Base-by-base conservation (phyloP, 2,329 filamentous ascomycete genomes). In the Botryosphaeria dothidea region DNA sequence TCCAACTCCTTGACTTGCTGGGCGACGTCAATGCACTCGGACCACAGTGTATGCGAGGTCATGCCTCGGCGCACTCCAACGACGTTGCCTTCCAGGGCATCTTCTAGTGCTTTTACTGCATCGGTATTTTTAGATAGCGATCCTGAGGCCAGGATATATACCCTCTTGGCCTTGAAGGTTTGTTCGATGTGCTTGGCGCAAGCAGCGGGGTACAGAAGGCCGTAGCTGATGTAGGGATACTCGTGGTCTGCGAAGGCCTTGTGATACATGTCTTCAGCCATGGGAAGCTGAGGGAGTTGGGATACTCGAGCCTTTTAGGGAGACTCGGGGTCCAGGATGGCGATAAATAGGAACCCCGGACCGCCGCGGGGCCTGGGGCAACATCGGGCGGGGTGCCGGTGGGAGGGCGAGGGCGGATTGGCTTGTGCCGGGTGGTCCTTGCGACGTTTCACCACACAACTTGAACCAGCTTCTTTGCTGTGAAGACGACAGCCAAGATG, bases 11-110 rank as follows among this genome's bases (percentile, higher is more conserved):
- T 70, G 1, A 78, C 78, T 23, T 85, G 81, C 0, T 74, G 69
- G 1, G 80, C 75, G 27, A 85, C 78, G 48, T 83, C 77, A 0
- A 86, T 68, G 6, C 86, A 79, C 65, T 87, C 82, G 1, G 80
- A 79, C 78, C 83, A 86, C 3, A 82, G 78, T 1, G 84, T 86
- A 69, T 87, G 85, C 3, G 83, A 80, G 29, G 77, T 79, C 76
- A 88, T 84, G 23, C 85, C 85, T 34, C 82, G 73, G 2, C 80
- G 75, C 6, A 78, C 69, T 1, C 84, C 84, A 0, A 77, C 83
- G 7, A 84, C 68, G 2, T 77, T 76, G 3, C 71, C 69, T 1
- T 78, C 80, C 0, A 88, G 71, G 0, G 78, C 77, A 0, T 69
- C 19, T 3, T 76, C 74, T 0, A 87, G 75, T 1, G 73, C 71